These are phyloP conservation scores for Fusarium goolgardi DNA, from an alignment of 2,329 filamentous ascomycete species.

Conservation along the genomic window DNA sequence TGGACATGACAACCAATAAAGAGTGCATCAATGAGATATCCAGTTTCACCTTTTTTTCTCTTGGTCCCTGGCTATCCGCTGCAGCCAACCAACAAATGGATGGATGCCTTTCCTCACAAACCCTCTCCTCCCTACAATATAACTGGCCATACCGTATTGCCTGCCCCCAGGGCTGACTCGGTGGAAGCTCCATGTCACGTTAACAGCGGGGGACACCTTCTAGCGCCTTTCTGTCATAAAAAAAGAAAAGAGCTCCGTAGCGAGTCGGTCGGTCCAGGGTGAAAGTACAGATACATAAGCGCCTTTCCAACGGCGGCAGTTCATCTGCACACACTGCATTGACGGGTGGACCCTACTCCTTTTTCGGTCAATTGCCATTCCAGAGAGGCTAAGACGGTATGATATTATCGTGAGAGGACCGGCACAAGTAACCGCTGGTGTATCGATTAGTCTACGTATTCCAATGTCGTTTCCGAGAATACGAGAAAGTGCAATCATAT, in stretches of 20 bases:
- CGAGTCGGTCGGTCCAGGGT: not conserved
- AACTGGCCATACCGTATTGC: slow-evolving; percentile 22
- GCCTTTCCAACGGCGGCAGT: slow-evolving; percentile 36
- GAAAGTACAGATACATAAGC: no score
- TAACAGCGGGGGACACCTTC: slow-evolving; percentile 20
- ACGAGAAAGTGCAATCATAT: slow-evolving; percentile 9
- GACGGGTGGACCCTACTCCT: slow-evolving; percentile 18
- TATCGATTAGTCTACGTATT: not conserved
- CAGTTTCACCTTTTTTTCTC: slow-evolving; percentile 15
- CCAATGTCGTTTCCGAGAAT: slow-evolving; percentile 25
- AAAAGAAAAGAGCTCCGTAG: slow-evolving; percentile 10
- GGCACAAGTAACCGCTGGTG: slow-evolving; percentile 12
- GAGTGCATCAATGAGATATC: not conserved
- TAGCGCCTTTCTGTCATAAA: slow-evolving; percentile 30
- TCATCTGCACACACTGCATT: slow-evolving; percentile 27
- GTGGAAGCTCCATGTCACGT: not conserved
- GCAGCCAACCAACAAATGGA: not conserved
- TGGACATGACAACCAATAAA: not conserved
- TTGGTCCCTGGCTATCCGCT: not conserved
- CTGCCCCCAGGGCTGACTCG: slow-evolving; percentile 22
- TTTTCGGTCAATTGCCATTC: slow-evolving; percentile 12
- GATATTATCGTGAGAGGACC: not conserved
- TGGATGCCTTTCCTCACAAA: not conserved
- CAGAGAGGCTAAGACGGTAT: no score
- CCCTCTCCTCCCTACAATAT: not conserved